phyloP scores from a whole-genome alignment of 2,329 filamentous ascomycete genomes.

The Chaetomium olivaceum region DNA sequence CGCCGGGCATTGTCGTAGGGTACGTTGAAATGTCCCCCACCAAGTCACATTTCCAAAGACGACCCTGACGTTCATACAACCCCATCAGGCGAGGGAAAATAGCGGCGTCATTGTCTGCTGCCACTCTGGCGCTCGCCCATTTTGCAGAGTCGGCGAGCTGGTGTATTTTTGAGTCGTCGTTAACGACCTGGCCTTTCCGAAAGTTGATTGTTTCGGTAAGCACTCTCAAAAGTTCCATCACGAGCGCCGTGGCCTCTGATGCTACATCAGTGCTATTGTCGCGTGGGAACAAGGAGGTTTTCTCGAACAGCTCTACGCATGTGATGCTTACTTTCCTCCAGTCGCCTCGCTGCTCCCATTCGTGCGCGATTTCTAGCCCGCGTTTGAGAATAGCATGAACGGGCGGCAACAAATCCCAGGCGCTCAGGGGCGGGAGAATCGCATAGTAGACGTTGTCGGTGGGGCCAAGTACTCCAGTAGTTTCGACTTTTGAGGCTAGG shows the following conservation, averaged over 20 bases:
- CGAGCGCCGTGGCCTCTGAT: background rate
- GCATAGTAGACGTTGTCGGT: background rate
- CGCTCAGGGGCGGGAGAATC: conserved; percentile 3
- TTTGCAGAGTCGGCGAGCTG: no score
- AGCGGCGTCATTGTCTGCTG: no score
- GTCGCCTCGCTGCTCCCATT: background rate
- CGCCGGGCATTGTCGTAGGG: no score
- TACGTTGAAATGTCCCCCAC: no score
- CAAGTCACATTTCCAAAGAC: background rate
- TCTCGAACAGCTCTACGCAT: background rate
- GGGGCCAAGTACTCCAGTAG: background rate
- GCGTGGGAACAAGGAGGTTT: background rate
- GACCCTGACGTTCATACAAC: background rate
- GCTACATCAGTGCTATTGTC: no score
- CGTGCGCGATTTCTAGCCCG: background rate
- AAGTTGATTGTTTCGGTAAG: background rate
- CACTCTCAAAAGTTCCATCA: background rate
- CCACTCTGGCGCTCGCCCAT: background rate
- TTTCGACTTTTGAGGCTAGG: background rate
- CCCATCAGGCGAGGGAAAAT: background rate
- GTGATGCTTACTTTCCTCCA: background rate
- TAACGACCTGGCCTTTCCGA: background rate
- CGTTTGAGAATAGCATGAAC: background rate
- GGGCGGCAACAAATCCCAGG: background rate
- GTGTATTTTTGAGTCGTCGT: no score